Evolutionary conservation across 176 grass and related monocot species (phyloP).

Genomic region (Oryza brachyantha): DNA sequence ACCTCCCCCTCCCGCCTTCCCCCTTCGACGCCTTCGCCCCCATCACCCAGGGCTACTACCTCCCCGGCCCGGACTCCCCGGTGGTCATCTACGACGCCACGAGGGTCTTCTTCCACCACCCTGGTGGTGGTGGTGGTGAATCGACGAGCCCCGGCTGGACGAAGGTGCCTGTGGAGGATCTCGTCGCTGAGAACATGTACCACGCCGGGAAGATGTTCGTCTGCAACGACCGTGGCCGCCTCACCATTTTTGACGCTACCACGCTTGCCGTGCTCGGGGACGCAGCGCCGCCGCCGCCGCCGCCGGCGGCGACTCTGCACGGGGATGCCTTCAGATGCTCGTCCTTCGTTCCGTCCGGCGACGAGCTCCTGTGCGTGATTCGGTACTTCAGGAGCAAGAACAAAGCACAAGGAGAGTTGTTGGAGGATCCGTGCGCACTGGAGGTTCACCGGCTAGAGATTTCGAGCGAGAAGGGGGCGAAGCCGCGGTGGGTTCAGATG

Average conservation of each 20-base stretch:
- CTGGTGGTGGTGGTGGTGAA: not conserved
- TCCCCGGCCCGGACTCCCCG: not conserved
- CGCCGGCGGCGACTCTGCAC: fast-evolving
- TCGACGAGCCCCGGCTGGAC: not conserved
- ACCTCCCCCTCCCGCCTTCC: not conserved
- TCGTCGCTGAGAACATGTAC: conserved; percentile 18
- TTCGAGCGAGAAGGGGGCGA: not conserved
- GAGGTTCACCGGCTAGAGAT: not conserved
- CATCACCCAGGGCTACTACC: conserved; percentile 1
- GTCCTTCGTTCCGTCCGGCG: not conserved
- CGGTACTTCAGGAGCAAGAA: not conserved
- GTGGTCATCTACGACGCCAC: conserved; percentile 2
- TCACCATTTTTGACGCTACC: not conserved
- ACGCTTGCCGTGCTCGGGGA: not conserved
- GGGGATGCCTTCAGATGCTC: not conserved
- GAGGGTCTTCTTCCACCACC: conserved; percentile 10
- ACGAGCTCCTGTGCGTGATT: conserved; percentile 3
- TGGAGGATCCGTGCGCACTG: not conserved
- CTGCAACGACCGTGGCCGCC: not conserved
- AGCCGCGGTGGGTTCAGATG: not conserved
- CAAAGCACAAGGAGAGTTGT: not conserved
- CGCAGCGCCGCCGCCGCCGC: not conserved
- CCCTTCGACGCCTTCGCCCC: not conserved
- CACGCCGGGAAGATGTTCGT: conserved; percentile 2
- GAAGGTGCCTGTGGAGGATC: not conserved